phyloP scores from a whole-genome alignment of 805 yeast genomes.

The Danielozyma ontarioensis region DNA sequence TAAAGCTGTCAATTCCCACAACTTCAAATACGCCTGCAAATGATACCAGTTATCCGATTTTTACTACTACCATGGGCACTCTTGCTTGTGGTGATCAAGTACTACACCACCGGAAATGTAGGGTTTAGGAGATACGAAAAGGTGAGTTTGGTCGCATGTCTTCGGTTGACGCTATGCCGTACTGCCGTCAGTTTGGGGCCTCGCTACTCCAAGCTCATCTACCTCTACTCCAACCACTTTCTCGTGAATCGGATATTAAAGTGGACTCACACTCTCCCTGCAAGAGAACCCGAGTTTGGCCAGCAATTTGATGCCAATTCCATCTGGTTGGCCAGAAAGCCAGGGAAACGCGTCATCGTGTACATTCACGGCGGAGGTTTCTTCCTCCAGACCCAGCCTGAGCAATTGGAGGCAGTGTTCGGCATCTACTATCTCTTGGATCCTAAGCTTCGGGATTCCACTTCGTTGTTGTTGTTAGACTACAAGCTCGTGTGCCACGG shows the following conservation, averaged over 20 bases:
- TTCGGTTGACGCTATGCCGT: conserved; percentile 8
- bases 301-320: conserved; percentile 23
- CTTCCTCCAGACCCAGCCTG: conserved; percentile 22
- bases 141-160: conserved; percentile 7
- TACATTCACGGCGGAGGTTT: conserved; percentile 40
- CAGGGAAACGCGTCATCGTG: conserved; percentile 25
- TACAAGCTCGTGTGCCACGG: conserved; percentile 25
- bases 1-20: too few relatives aligned
- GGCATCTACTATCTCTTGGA: conserved; percentile 24
- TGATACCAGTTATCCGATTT: too few relatives aligned
- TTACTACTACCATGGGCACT: too few relatives aligned
- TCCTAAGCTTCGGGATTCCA: conserved; percentile 11
- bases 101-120: too few relatives aligned
- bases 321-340: conserved; percentile 25
- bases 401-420: conserved; percentile 26
- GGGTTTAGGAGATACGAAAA: too few relatives aligned
- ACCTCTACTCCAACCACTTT: conserved; percentile 9
- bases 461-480: conserved; percentile 20
- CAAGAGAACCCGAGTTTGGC: conserved; percentile 24
- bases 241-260: conserved; percentile 8
- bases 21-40: too few relatives aligned
- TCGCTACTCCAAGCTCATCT: conserved; percentile 7
- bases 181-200: conserved; percentile 8
- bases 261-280: not conserved
- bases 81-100: too few relatives aligned